Evolutionary conservation across 2,329 filamentous ascomycete genomes (phyloP).

Genomic region (Fusarium sp.): DNA sequence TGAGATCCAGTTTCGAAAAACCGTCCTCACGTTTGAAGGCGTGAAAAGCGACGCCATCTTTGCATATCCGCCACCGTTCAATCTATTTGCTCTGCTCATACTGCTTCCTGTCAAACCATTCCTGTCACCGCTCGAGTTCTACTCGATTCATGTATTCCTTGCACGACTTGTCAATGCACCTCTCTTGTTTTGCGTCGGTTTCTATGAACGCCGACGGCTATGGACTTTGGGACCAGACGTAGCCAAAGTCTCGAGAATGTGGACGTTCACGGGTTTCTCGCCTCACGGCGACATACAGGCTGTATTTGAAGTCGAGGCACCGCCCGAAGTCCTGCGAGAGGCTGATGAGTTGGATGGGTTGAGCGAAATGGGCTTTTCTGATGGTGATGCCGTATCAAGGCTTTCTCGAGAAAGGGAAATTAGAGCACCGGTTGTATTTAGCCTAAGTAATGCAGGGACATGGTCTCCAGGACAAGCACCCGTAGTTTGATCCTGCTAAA

Average conservation of each 20-base stretch:
- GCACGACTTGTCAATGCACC: conserved; percentile 71
- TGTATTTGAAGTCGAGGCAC: conserved; percentile 68
- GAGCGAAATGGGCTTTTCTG: conserved; percentile 21
- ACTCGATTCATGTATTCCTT: conserved; percentile 72
- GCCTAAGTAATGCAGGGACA: neutral
- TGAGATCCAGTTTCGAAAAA: conserved; percentile 74
- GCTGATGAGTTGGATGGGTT: conserved; percentile 13
- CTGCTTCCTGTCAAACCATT: conserved; percentile 71
- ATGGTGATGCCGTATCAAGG: conserved; percentile 7
- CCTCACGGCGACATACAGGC: conserved; percentile 68
- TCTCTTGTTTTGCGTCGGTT: conserved; percentile 65
- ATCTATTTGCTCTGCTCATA: conserved; percentile 69
- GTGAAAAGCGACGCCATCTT: conserved; percentile 77
- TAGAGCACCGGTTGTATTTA: neutral
- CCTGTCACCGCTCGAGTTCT: conserved; percentile 69
- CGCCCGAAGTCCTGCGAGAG: conserved; percentile 34
- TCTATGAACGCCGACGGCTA: conserved; percentile 61
- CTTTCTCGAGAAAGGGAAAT: conserved; percentile 6
- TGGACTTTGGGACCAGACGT: neutral
- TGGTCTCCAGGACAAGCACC: neutral
- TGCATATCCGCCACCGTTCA: conserved; percentile 73
- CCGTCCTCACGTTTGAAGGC: conserved; percentile 75
- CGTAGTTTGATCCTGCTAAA: neutral
- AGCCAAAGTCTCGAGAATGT: conserved; percentile 23
- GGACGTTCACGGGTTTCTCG: conserved; percentile 56